Evolutionary conservation across 2,329 filamentous ascomycete species (phyloP).

Genomic region (Exophiala dermatitidis): DNA sequence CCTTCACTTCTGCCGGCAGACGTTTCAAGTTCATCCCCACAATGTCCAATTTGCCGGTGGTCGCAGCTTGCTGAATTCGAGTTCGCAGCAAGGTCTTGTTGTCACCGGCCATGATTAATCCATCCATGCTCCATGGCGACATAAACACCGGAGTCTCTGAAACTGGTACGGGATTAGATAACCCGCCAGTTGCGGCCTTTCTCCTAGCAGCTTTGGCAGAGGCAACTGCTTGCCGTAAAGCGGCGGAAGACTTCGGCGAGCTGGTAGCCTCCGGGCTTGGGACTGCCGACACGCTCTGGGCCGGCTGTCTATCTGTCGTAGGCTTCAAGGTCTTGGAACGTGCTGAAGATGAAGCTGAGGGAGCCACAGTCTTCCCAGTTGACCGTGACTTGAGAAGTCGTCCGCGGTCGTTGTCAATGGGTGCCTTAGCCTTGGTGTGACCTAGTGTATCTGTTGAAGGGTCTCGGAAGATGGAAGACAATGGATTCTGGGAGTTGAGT

Average conservation of each 20-base stretch:
- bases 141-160: not conserved
- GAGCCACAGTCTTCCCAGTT: constrained; percentile 17
- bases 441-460: not conserved
- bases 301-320: not conserved
- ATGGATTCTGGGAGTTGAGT: constrained; percentile 3
- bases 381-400: constrained; percentile 14
- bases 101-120: constrained; percentile 51
- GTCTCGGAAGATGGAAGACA: constrained; percentile 18
- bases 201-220: constrained; percentile 62
- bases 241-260: constrained; percentile 63
- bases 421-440: constrained; percentile 2
- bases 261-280: constrained; percentile 28
- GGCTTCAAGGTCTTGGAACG: constrained; percentile 5
- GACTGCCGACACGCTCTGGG: not conserved
- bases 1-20: constrained; percentile 74
- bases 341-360: constrained; percentile 11
- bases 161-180: not conserved
- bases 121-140: constrained; percentile 36
- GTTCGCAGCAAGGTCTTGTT: constrained; percentile 63
- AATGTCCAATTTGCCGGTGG: constrained; percentile 78
- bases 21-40: constrained; percentile 71
- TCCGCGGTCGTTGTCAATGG: not conserved
- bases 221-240: constrained; percentile 83
- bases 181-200: constrained; percentile 16
- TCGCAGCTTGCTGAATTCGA: constrained; percentile 64